These are phyloP conservation scores for Xerocomellus intermedius DNA, from an alignment of 768 basidiomycete species.

Conservation along the genomic window DNA sequence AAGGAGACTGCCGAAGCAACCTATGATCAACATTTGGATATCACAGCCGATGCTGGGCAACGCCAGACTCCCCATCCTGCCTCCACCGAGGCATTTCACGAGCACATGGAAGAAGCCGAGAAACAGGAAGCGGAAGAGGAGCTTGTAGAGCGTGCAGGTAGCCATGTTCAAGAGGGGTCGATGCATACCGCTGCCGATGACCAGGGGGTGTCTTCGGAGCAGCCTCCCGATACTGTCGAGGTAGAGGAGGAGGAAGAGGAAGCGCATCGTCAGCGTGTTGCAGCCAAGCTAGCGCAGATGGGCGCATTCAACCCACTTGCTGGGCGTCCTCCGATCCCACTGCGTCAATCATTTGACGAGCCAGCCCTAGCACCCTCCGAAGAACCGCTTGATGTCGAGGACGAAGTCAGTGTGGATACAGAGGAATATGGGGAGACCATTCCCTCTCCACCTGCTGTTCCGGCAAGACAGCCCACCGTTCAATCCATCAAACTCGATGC, in stretches of 20 bases:
- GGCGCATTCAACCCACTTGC: slow-evolving; percentile 60
- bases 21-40: background rate
- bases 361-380: background rate
- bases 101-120: slow-evolving; percentile 6
- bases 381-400: slow-evolving; percentile 18
- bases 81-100: slow-evolving; percentile 2
- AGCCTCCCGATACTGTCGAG: background rate
- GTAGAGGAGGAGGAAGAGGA: slow-evolving; percentile 45
- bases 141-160: slow-evolving; percentile 3
- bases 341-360: slow-evolving; percentile 18
- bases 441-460: slow-evolving; percentile 20
- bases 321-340: slow-evolving; percentile 29
- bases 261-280: slow-evolving; percentile 53
- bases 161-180: background rate
- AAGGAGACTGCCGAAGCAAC: slow-evolving; percentile 6
- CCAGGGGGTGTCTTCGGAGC: slow-evolving; percentile 2
- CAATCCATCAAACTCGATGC: slow-evolving; percentile 14
- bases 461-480: slow-evolving; percentile 21
- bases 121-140: slow-evolving; percentile 17
- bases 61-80: background rate
- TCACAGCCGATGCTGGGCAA: background rate
- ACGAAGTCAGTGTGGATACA: slow-evolving; percentile 25
- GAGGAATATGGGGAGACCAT: slow-evolving; percentile 25
- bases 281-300: slow-evolving; percentile 59
- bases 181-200: slow-evolving; percentile 3